These are phyloP conservation scores for Mycotypha africana DNA, from an alignment of 371 early-diverging fungal species.

Conservation along the genomic window DNA sequence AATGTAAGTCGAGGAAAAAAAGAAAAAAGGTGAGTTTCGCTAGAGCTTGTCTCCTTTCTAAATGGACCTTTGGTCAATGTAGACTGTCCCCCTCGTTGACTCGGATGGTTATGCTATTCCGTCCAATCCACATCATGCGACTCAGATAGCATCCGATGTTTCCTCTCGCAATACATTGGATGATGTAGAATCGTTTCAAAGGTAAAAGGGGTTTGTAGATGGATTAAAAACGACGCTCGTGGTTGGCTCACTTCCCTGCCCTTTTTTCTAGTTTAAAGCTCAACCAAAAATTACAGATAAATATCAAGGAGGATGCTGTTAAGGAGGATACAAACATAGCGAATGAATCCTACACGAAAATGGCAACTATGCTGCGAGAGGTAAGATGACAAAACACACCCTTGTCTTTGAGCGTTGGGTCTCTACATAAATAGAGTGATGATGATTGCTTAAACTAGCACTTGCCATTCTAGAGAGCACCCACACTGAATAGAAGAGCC, in stretches of 20 bases:
- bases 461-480: constrained; percentile 4
- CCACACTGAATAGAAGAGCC: constrained; percentile 5
- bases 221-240: too few relatives aligned
- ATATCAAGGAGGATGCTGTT: constrained; percentile 8
- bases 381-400: constrained; percentile 1
- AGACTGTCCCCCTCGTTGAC: constrained; percentile 9
- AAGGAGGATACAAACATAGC: constrained; percentile 6
- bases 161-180: constrained; percentile 8
- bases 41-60: too few relatives aligned
- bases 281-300: constrained; percentile 12
- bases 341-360: constrained; percentile 10
- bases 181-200: constrained; percentile 14
- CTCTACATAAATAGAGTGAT: too few relatives aligned
- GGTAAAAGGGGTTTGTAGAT: too few relatives aligned
- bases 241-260: too few relatives aligned
- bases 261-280: constrained; percentile 2
- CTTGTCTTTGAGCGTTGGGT: too few relatives aligned
- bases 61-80: too few relatives aligned
- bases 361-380: constrained; percentile 16
- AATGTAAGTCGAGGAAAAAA: too few relatives aligned
- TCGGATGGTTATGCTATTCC: constrained; percentile 18
- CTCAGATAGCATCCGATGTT: constrained; percentile 8
- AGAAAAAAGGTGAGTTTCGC: too few relatives aligned
- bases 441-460: too few relatives aligned
- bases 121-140: neutral